Conservation (phyloP, 768 basidiomycete genomes). For the Russula brevipes region DNA sequence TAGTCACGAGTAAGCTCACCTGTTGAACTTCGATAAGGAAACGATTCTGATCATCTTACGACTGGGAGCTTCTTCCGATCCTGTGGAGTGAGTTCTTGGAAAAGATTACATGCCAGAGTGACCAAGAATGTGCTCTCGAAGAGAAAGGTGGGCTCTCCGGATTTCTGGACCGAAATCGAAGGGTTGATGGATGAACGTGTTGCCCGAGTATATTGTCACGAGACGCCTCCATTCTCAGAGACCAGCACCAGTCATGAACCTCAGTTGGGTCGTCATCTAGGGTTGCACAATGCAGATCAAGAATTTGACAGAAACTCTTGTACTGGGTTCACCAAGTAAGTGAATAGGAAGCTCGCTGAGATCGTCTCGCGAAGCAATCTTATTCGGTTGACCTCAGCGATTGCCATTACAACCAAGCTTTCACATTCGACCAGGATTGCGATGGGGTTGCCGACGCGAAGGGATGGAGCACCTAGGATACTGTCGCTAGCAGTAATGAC, state of each 20-base stretch:
- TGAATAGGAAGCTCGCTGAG: too few relatives aligned
- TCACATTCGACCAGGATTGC: neutral
- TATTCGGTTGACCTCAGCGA: too few relatives aligned
- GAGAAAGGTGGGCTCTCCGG: neutral
- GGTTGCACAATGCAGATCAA: neutral
- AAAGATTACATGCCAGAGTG: neutral
- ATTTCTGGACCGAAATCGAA: neutral
- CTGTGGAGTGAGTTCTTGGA: neutral
- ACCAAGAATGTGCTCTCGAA: neutral
- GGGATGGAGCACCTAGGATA: neutral
- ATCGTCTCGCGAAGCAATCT: too few relatives aligned
- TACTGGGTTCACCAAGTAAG: neutral
- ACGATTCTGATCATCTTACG: neutral
- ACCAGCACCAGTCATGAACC: neutral
- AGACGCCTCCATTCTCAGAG: neutral
- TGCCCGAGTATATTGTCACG: neutral
- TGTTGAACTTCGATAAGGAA: neutral
- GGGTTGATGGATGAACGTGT: neutral
- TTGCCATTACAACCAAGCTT: too few relatives aligned
- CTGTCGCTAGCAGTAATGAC: neutral
- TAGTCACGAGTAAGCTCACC: too few relatives aligned
- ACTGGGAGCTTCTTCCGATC: too few relatives aligned
- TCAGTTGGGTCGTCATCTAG: neutral
- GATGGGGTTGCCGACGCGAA: neutral
- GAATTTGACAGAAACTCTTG: neutral